Evolutionary conservation across 2,329 filamentous ascomycete genomes (phyloP).

Genomic region (Fusarium goolgardi): DNA sequence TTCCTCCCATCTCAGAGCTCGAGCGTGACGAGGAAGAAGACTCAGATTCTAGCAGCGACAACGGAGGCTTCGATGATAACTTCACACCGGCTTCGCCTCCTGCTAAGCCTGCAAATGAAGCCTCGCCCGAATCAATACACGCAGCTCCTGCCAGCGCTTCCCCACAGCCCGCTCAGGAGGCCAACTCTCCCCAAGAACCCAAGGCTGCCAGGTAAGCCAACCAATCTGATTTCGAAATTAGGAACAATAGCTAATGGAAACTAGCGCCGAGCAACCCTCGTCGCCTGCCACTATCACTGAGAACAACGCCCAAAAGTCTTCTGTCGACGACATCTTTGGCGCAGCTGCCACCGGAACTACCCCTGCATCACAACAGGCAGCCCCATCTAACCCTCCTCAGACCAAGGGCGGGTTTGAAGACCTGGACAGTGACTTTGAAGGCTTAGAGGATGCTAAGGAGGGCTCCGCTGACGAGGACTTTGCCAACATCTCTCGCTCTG

Average conservation of each 20-base stretch:
- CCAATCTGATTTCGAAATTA: too few relatives aligned
- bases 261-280: constrained; percentile 48
- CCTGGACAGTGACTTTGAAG: constrained; percentile 83
- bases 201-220: constrained; percentile 45
- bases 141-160: constrained; percentile 27
- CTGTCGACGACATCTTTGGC: constrained; percentile 59
- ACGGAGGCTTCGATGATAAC: constrained; percentile 91
- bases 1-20: constrained; percentile 92
- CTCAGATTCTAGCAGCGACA: constrained; percentile 81
- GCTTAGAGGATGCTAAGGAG: constrained; percentile 85
- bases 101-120: constrained; percentile 48
- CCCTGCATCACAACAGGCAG: constrained; percentile 47
- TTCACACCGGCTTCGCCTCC: constrained; percentile 75
- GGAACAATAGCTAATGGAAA: constrained; percentile 19
- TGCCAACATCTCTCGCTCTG: constrained; percentile 76
- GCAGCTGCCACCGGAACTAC: constrained; percentile 46
- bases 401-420: constrained; percentile 74
- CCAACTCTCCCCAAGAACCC: constrained; percentile 32
- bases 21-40: constrained; percentile 76
- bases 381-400: constrained; percentile 49
- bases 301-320: constrained; percentile 48
- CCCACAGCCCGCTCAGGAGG: constrained; percentile 44
- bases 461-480: constrained; percentile 83
- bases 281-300: constrained; percentile 50
- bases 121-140: constrained; percentile 18